A percentile compares a stretch with the other conserved stretches of the same genome.
phyloP scores from a whole-genome alignment of 2,329 filamentous ascomycete species.

The Colletotrichum viniferum region DNA sequence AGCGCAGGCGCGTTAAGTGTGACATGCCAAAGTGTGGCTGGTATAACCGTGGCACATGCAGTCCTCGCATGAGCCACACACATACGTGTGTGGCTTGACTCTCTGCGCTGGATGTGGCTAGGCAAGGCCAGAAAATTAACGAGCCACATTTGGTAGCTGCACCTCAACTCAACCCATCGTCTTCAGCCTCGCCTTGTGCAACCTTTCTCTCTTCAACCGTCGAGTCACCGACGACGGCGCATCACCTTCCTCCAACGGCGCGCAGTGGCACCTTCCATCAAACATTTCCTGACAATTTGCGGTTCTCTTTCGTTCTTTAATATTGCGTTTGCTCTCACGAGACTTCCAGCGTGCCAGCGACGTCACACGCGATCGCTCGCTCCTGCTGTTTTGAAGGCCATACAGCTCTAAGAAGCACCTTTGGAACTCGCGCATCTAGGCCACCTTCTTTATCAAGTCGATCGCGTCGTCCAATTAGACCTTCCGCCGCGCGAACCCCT shows the following conservation, averaged over 20 bases:
- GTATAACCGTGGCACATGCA: neutral
- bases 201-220: slow-evolving; percentile 11
- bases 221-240: slow-evolving; percentile 20
- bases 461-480: neutral
- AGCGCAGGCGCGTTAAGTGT: slow-evolving; percentile 6
- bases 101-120: neutral
- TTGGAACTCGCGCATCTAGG: neutral
- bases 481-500: neutral
- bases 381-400: neutral
- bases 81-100: neutral
- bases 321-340: neutral
- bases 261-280: neutral
- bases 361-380: neutral
- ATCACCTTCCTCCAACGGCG: slow-evolving; percentile 2
- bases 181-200: slow-evolving; percentile 22
- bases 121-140: slow-evolving; percentile 5
- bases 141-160: slow-evolving; percentile 15
- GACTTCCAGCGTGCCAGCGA: neutral
- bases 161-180: neutral
- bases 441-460: neutral
- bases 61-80: neutral
- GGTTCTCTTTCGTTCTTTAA: neutral
- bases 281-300: neutral
- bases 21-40: neutral
- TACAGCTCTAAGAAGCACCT: neutral